phyloP scores from a whole-genome alignment of 73 alveolate genomes.

The Tetrahymena borealis region DNA sequence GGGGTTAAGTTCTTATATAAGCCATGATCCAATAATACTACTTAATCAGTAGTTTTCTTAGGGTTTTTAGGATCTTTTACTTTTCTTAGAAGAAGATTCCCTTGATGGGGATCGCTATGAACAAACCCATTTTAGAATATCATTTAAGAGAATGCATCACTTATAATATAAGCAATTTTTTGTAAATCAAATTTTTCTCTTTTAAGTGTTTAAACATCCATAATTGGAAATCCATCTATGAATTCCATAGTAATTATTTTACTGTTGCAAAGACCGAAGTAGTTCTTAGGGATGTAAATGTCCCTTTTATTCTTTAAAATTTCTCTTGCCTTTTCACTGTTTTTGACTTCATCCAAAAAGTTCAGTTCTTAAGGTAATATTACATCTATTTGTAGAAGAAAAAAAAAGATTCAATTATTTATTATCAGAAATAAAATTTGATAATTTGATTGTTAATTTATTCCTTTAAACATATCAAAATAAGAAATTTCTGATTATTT shows the following conservation, averaged over 20 bases:
- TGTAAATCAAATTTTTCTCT: constrained; percentile 38
- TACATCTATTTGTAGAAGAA: neutral
- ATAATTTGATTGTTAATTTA: too few relatives aligned
- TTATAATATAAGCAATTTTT: constrained; percentile 41
- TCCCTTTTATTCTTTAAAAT: constrained; percentile 36
- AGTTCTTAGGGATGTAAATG: constrained; percentile 51
- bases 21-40: constrained; percentile 72
- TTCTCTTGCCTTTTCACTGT: constrained; percentile 48
- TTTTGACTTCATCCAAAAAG: constrained; percentile 51
- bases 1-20: constrained; percentile 43
- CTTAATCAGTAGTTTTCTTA: constrained; percentile 14
- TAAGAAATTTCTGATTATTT: neutral
- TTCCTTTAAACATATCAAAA: too few relatives aligned
- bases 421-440: too few relatives aligned
- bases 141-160: constrained; percentile 52
- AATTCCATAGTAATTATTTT: constrained; percentile 53
- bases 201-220: constrained; percentile 31
- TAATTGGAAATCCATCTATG: constrained; percentile 54
- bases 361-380: constrained; percentile 64
- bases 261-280: constrained; percentile 36
- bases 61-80: neutral
- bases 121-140: constrained; percentile 61
- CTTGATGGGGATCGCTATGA: constrained; percentile 77
- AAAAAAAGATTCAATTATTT: too few relatives aligned
- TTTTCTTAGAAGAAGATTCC: constrained; percentile 52